A percentile compares a stretch with the other conserved stretches of the same genome.
phyloP scores from a whole-genome alignment of 169 alveolate genomes.

The Plasmodium knowlesi region DNA sequence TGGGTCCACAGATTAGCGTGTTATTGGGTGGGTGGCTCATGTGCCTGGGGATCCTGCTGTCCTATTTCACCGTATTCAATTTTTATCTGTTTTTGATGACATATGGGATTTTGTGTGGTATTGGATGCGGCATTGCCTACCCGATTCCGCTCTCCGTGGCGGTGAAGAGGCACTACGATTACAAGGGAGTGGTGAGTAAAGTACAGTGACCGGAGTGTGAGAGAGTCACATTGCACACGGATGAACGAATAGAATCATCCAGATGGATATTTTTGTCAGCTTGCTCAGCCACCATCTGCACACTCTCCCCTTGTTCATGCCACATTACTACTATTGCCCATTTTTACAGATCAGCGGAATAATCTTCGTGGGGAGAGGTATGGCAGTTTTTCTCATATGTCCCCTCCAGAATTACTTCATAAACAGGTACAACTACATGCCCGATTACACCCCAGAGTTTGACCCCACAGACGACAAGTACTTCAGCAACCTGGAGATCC shows the following conservation, averaged over 20 bases:
- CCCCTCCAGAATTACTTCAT: conserved; percentile 53
- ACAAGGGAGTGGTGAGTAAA: conserved; percentile 67
- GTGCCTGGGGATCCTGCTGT: conserved; percentile 67
- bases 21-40: conserved; percentile 71
- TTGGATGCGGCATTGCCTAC: conserved; percentile 75
- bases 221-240: neutral
- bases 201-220: neutral
- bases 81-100: conserved; percentile 64
- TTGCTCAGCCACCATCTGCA: neutral
- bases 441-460: conserved; percentile 54
- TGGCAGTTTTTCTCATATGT: conserved; percentile 47
- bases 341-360: conserved; percentile 51
- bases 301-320: too few species aligned
- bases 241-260: neutral
- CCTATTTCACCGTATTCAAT: conserved; percentile 70
- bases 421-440: conserved; percentile 60
- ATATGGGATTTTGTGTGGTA: conserved; percentile 72
- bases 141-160: conserved; percentile 75
- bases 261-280: neutral
- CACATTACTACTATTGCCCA: too few species aligned
- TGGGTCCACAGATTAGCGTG: conserved; percentile 72
- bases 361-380: conserved; percentile 58
- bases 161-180: conserved; percentile 57
- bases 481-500: conserved; percentile 51
- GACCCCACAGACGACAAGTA: conserved; percentile 52